Conservation (phyloP, 306 rosid species). For the Ceratonia siliqua region DNA sequence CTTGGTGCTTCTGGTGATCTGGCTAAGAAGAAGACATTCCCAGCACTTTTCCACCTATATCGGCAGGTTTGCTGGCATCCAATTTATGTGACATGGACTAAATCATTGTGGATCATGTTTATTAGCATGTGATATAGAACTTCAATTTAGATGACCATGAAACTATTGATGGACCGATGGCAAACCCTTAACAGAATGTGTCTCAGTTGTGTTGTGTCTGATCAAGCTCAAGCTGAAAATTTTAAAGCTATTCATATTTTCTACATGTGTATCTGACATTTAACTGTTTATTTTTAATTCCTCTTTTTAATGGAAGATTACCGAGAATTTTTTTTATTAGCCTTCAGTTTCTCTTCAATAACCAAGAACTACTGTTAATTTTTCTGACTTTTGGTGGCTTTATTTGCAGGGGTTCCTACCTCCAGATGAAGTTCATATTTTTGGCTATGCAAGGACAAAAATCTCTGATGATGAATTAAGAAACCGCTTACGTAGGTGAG, state of each 20-base stretch:
- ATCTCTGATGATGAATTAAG: conserved; percentile 81
- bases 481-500: conserved; percentile 79
- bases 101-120: neutral
- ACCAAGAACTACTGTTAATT: neutral
- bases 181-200: conserved; percentile 21
- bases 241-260: neutral
- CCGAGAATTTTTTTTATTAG: neutral
- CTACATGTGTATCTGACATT: neutral
- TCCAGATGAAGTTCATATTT: conserved; percentile 75
- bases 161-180: neutral
- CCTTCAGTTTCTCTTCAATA: neutral
- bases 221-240: neutral
- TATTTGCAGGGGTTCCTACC: conserved; percentile 74
- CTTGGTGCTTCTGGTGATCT: conserved; percentile 99
- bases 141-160: conserved; percentile 16
- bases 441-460: conserved; percentile 95
- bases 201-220: conserved; percentile 15
- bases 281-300: neutral
- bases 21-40: conserved; percentile 98
- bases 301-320: conserved; percentile 10
- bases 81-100: neutral
- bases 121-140: neutral
- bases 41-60: conserved; percentile 85
- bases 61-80: conserved; percentile 55
- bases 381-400: conserved; percentile 25